Percentiles rank a stretch among this genome's conserved stretches.
These are phyloP conservation scores for Mycena galericulata DNA, from an alignment of 768 basidiomycete genomes.

Conservation along the genomic window DNA sequence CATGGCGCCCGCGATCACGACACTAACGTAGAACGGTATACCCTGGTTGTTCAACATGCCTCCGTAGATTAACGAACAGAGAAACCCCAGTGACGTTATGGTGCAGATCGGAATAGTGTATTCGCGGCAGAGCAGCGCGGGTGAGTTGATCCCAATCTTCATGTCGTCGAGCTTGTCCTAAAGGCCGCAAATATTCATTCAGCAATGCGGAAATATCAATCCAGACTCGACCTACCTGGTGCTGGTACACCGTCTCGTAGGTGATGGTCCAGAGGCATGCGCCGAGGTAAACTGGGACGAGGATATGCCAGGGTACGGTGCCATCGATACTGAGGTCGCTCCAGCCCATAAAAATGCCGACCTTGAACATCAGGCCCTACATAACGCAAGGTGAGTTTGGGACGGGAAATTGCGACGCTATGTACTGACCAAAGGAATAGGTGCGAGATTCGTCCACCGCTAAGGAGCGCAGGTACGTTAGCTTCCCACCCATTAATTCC, in stretches of 20 bases:
- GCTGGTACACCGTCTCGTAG: constrained; percentile 47
- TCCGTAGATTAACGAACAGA: constrained; percentile 55
- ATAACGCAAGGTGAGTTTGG: not conserved
- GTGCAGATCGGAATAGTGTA: constrained; percentile 60
- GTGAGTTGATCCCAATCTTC: constrained; percentile 66
- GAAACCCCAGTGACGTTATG: constrained; percentile 55
- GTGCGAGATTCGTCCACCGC: constrained; percentile 46
- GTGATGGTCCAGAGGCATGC: constrained; percentile 44
- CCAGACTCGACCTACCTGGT: constrained; percentile 39
- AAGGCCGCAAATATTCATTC: too few relatives aligned
- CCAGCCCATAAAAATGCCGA: constrained; percentile 47
- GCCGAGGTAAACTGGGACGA: constrained; percentile 40
- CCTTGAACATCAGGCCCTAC: constrained; percentile 46
- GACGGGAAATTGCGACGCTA: not conserved
- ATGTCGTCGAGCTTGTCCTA: constrained; percentile 71
- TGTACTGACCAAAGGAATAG: constrained; percentile 45
- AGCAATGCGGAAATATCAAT: too few relatives aligned
- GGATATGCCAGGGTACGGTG: constrained; percentile 36
- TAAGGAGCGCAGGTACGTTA: constrained; percentile 13
- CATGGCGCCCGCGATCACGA: constrained; percentile 33
- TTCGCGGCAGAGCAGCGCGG: constrained; percentile 64
- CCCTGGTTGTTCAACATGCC: constrained; percentile 59
- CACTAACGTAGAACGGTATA: constrained; percentile 43
- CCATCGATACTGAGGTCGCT: constrained; percentile 38
- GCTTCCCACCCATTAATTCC: not conserved